Evolutionary conservation across 345 rosid genomes (phyloP), one percentile per base, ranked within the genome.

Genomic region (Bruguiera parviflora): DNA sequence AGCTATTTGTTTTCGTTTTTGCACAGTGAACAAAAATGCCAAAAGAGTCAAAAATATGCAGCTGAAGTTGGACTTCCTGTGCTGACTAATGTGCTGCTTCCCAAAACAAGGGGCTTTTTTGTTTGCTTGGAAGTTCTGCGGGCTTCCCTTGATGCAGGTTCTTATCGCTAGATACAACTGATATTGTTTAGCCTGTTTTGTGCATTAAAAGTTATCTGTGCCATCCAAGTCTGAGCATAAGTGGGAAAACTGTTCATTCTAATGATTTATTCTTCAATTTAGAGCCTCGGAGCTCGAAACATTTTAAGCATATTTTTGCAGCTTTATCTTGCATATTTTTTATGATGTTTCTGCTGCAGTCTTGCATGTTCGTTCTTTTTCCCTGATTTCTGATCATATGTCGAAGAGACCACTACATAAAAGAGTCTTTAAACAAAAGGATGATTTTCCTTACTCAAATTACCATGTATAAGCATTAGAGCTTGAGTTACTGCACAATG

Each of bases 121-220:
- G 74, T 84, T 71, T 87, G 92, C 89, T 73, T 89, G 77, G 92
- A 87, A 76, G 86, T 73, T 74, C 81, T 91, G 22, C 77, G 78
- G 32, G 68, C 49, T 67, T 81, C 92, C 49, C 78, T 86, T 66
- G 92, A 91, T 76, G 92, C 97, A 81, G 95, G 97, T 91, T 75
- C 27, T 39, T 28, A 69, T 61, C 32, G 5, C 9, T 21, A 7
- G 58, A 55, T 55, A n/a, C 28, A 21, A 56, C 28, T 22, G 15
- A 56, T 25, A 56, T 56, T 43, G 15, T 43, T 13, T 15, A 43
- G 18, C 49, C 49, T 43, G 49, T 43, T 43, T 13, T 43, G 49
- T 43, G 18, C 4, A 15, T 3, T 13, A 43, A 43, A 43, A 15
- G 1, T 3, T 43, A 15, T 19, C 49, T 43, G 4, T 43, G 18